Base-by-base conservation (phyloP, 768 basidiomycete genomes). In the Termitomyces sp. region DNA sequence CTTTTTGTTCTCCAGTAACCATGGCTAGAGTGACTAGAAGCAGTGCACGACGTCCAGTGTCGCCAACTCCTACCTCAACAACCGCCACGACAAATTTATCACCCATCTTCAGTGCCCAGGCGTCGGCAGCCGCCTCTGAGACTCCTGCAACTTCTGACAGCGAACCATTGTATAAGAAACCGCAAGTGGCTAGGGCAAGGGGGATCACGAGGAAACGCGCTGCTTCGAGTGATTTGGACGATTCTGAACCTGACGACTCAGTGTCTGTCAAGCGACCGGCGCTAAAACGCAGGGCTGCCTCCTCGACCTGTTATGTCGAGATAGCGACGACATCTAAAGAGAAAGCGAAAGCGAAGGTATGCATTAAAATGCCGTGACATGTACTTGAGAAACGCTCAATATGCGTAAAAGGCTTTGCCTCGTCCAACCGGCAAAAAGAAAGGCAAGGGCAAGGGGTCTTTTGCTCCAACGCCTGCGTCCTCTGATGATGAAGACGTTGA, bases 91-190 rank as follows among this genome's bases (percentile, higher is more conserved):
- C 76, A 12, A 71, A 74, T 41, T 72, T 70, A 31, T 81, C 85
- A 12, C 81, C 84, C 40, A 60, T 78, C 26, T 76, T 83, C 61
- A 84, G 80, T 61, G 70, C 74, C 33, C 67, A 69, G 51, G 69
- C 70, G 23, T 82, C 83, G 33, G 70, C 72, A 42, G 70, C 69
- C 33, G 64, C 57, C 41, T 67, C 76, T 64, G 77, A 77, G 63
- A 83, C 83, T 50, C 83, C 85, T 62, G 70, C 70, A 42, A 84
- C 82, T 31, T 85, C 84, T 57, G 78, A 80, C 45, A 60, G 65
- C 58, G 61, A 70, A 61, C 57, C 66, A 35, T 50, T 53, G 53
- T 54, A 62, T 54, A 59, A 67, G 60, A 64, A 49, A 21, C 44
- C 52, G 45, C 55, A 65, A 59, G 63, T 49, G 50, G 50, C 45